Evolutionary conservation across 148 eudicot genomes (phyloP).

Genomic region (Euryodendron excelsum): DNA sequence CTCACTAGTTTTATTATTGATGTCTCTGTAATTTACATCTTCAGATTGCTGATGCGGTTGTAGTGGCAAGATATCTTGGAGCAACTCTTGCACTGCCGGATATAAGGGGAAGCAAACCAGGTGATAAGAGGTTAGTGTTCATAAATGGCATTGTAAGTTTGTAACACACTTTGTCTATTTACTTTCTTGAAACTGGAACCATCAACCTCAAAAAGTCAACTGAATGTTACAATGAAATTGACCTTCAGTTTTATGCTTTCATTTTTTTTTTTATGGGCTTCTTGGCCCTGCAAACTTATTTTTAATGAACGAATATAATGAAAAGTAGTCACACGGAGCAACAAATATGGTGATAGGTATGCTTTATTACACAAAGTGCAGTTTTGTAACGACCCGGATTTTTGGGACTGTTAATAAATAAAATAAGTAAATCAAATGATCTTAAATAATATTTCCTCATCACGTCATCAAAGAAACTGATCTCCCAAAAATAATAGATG

Average conservation of each 20-base stretch:
- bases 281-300: neutral
- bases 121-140: slow-evolving; percentile 68
- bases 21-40: neutral
- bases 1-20: neutral
- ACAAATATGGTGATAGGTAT: neutral
- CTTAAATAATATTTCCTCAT: too few relatives aligned
- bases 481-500: too few relatives aligned
- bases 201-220: neutral
- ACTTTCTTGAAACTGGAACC: neutral
- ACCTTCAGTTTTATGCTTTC: neutral
- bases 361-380: neutral
- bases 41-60: slow-evolving; percentile 92
- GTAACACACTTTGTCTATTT: neutral
- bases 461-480: too few relatives aligned
- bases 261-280: neutral
- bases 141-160: neutral
- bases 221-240: neutral
- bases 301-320: too few relatives aligned
- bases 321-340: neutral
- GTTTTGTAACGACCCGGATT: too few relatives aligned
- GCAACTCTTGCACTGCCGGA: slow-evolving; percentile 96
- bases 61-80: slow-evolving; percentile 78
- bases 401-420: too few relatives aligned
- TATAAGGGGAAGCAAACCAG: slow-evolving; percentile 83
- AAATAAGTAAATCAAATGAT: too few relatives aligned